phyloP scores from a whole-genome alignment of 2,329 filamentous ascomycete genomes.

The Hypoxylon sp. region DNA sequence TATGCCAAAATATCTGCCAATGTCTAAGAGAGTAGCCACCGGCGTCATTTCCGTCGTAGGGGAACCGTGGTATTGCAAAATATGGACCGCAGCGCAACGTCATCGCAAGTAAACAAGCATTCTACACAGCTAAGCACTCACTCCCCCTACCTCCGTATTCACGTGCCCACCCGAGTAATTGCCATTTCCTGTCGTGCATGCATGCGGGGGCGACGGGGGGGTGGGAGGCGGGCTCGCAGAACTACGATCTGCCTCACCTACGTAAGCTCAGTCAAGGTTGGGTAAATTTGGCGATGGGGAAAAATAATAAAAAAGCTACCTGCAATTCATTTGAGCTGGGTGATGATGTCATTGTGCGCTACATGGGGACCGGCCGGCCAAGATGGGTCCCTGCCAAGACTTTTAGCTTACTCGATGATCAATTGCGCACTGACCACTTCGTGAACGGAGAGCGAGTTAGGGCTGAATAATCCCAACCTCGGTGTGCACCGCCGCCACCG shows the following conservation, averaged over 20 bases:
- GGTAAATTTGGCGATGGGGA: slow-evolving; percentile 31
- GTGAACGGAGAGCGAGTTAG: slow-evolving; percentile 31
- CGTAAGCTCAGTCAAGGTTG: slow-evolving; percentile 37
- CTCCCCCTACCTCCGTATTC: slow-evolving; percentile 27
- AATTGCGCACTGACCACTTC: slow-evolving; percentile 26
- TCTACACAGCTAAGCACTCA: slow-evolving; percentile 15
- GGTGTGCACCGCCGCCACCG: slow-evolving; percentile 30
- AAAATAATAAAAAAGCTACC: slow-evolving; percentile 7
- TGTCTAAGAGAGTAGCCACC: slow-evolving; percentile 35
- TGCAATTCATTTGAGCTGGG: slow-evolving; percentile 12
- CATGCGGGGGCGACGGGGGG: slow-evolving; percentile 26
- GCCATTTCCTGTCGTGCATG: slow-evolving; percentile 29
- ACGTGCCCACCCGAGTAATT: slow-evolving; percentile 38
- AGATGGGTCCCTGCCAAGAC: slow-evolving; percentile 46
- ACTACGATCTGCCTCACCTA: slow-evolving; percentile 38
- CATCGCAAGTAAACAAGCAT: slow-evolving; percentile 42
- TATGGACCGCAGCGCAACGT: slow-evolving; percentile 39
- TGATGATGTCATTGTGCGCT: slow-evolving; percentile 41
- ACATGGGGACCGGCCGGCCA: slow-evolving; percentile 26
- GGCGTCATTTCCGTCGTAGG: slow-evolving; percentile 40
- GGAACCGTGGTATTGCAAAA: slow-evolving; percentile 39
- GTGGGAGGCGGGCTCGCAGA: background rate
- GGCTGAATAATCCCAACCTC: slow-evolving; percentile 39
- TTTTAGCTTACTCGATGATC: slow-evolving; percentile 36
- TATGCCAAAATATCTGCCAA: slow-evolving; percentile 24